A percentile compares a stretch with the other conserved stretches of the same genome.
These are phyloP conservation scores for Tetrapyrgos nigripes DNA, from an alignment of 1,284 basidiomycete species.

Conservation along the genomic window DNA sequence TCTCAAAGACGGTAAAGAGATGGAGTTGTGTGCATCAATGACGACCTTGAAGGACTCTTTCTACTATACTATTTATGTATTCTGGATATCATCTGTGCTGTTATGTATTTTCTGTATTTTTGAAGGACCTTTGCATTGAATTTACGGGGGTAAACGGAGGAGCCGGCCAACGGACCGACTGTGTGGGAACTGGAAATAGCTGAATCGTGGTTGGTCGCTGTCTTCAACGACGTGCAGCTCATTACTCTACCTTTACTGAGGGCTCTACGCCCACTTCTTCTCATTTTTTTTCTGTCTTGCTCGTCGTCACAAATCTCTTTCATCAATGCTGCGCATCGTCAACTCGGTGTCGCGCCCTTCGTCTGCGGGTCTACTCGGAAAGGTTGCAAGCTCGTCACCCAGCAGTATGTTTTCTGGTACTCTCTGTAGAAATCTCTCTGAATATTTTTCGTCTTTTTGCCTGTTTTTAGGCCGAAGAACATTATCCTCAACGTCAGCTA, in stretches of 20 bases:
- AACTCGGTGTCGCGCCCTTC: slow-evolving; percentile 60
- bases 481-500: slow-evolving; percentile 68
- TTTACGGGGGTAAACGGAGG: not conserved
- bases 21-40: not conserved
- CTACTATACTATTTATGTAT: not conserved
- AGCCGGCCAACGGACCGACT: not conserved
- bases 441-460: slow-evolving; percentile 4
- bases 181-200: slow-evolving; percentile 36
- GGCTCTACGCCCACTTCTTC: slow-evolving; percentile 29
- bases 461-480: slow-evolving; percentile 54
- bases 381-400: slow-evolving; percentile 54
- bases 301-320: slow-evolving; percentile 18
- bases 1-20: too few species aligned
- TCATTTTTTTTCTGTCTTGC: slow-evolving; percentile 24
- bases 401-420: slow-evolving; percentile 42
- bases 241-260: slow-evolving; percentile 25
- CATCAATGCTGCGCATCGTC: slow-evolving; percentile 68
- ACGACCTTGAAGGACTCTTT: not conserved
- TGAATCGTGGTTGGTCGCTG: slow-evolving; percentile 48
- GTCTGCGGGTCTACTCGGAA: slow-evolving; percentile 70
- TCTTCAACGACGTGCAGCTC: slow-evolving; percentile 39
- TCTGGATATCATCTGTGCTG: not conserved
- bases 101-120: not conserved
- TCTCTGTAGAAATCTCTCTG: not conserved
- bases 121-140: not conserved